Base-by-base conservation (phyloP, 805 yeast species). In the Cyberlindnera mississippiensis region DNA sequence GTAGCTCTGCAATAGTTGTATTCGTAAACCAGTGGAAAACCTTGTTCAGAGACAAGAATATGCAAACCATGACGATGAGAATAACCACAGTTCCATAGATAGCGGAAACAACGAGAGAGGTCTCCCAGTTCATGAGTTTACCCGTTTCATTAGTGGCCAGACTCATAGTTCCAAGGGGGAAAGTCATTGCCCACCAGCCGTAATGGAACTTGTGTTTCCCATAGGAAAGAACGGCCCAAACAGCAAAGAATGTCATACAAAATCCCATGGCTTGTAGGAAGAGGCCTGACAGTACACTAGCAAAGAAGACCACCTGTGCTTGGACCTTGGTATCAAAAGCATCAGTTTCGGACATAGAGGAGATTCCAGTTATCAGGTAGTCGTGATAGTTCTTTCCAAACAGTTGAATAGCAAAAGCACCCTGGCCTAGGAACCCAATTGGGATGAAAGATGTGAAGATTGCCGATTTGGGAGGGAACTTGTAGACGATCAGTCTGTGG, bases 161-260 rank as follows among this genome's bases (percentile, higher is more conserved):
- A 0, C 82, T 69, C 82, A 85, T 79, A 0, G 95, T 86, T 2
- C 96, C 96, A 52, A 88, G 55, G 4, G 96, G 96, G 80, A 89
- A 89, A 49, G 96, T 85, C 69, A 85, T 75, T 14, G 89, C 80
- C 96, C 96, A 85, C 78, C 79, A 78, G 1, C 76, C 72, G 48
- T 70, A 69, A 22, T 68, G 65, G 64, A 78, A 80, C 26, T 49
- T 41, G 15, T 60, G 61, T 4, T 60, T 55, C 0, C 71, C 72
- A 27, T 57, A 54, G 16, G 54, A 50, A 1, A 62, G 9, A 2
- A 67, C 61, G 19, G 69, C 57, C 2, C 62, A 35, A 2, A 69
- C 31, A 1, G 79, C 72, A 9, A 72, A 53, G 14, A 71, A 55
- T 0, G 76, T 77, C 59, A 82, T 68, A 57, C 78, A 80, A 50